Conservation (phyloP, 2,329 filamentous ascomycete species). For the Setomelanomma holmii region DNA sequence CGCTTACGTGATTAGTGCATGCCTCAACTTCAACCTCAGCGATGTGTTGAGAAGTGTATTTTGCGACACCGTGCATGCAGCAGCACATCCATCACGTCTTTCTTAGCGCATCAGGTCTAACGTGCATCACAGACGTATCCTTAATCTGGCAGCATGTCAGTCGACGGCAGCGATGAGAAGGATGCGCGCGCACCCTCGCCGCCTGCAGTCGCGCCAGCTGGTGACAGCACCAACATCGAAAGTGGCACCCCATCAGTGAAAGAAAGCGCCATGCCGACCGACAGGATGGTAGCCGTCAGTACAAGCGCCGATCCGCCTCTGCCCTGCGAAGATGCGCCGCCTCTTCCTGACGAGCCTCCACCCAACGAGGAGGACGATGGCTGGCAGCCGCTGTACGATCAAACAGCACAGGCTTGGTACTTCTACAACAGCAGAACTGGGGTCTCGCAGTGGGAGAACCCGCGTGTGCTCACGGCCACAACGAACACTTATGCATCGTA, state of each 20-base stretch:
- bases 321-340: slow-evolving; percentile 42
- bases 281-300: slow-evolving; percentile 14
- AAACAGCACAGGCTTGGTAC: slow-evolving; percentile 72
- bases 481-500: slow-evolving; percentile 35
- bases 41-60: background rate
- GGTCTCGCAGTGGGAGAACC: slow-evolving; percentile 83
- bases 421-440: slow-evolving; percentile 84
- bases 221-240: slow-evolving; percentile 14
- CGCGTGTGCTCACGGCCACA: slow-evolving; percentile 67
- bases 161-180: slow-evolving; percentile 12
- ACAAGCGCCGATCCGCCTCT: slow-evolving; percentile 26
- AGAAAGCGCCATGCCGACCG: slow-evolving; percentile 13
- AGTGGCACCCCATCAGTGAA: slow-evolving; percentile 10
- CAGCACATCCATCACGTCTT: slow-evolving; percentile 13
- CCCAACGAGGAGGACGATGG: slow-evolving; percentile 64
- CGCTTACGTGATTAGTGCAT: background rate
- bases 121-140: slow-evolving; percentile 15
- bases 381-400: slow-evolving; percentile 83
- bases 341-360: slow-evolving; percentile 60
- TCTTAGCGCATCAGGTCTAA: slow-evolving; percentile 25
- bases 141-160: slow-evolving; percentile 20
- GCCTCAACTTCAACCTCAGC: background rate
- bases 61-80: slow-evolving; percentile 1
- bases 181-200: slow-evolving; percentile 1
- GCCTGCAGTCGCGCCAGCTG: slow-evolving; percentile 13